These are phyloP conservation scores for Thecaphora thlaspeos DNA, from an alignment of 1,284 basidiomycete species.

Conservation along the genomic window DNA sequence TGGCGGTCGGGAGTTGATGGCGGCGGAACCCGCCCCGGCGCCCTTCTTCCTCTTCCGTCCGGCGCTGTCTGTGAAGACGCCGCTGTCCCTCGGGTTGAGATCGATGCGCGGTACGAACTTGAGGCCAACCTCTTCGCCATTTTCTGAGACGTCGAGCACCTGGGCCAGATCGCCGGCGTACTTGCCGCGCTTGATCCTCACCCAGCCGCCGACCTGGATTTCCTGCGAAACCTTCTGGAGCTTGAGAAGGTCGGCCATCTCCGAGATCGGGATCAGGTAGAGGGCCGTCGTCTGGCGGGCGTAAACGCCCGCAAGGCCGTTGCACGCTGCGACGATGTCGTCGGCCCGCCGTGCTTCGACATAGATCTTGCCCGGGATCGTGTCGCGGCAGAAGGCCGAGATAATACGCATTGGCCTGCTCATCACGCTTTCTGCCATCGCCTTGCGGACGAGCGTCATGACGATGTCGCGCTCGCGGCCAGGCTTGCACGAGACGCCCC, in stretches of 20 bases:
- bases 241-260: constrained; percentile 94
- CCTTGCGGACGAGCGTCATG: constrained; percentile 90
- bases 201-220: constrained; percentile 86
- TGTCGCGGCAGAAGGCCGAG: constrained; percentile 93
- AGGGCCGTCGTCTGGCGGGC: constrained; percentile 65
- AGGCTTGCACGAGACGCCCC: constrained; percentile 92
- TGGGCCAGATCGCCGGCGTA: constrained; percentile 94
- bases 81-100: constrained; percentile 64
- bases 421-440: constrained; percentile 63
- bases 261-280: constrained; percentile 88
- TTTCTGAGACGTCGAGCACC: constrained; percentile 87
- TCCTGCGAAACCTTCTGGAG: constrained; percentile 91
- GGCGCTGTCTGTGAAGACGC: constrained; percentile 58
- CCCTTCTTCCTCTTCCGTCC: constrained; percentile 58
- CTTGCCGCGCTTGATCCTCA: constrained; percentile 88
- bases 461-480: constrained; percentile 90
- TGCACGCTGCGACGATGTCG: constrained; percentile 79
- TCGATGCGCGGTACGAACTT: constrained; percentile 97
- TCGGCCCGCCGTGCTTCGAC: constrained; percentile 87
- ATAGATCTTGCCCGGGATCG: constrained; percentile 90
- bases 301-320: constrained; percentile 90
- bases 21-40: constrained; percentile 41
- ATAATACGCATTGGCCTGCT: constrained; percentile 77
- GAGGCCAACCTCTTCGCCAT: constrained; percentile 88
- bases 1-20: constrained; percentile 71